Conservation (phyloP, 345 rosid species). For the Salix suchowensis region DNA sequence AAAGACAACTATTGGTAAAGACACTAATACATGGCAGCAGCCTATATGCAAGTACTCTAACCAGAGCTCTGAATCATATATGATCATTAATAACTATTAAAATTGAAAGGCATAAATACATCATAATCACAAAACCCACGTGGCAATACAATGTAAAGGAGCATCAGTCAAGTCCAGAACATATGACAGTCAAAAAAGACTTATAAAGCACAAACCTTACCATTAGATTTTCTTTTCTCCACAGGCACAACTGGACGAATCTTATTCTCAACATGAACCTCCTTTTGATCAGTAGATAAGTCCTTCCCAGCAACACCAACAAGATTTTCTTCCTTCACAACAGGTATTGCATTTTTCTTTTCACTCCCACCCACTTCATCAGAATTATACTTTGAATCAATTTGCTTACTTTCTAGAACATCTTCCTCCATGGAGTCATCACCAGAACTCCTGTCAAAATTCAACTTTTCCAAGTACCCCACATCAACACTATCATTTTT, state of each 20-base stretch:
- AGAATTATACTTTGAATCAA: conserved; percentile 55
- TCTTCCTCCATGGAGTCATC: conserved; percentile 97
- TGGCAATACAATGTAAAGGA: not conserved
- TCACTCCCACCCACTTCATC: conserved; percentile 50
- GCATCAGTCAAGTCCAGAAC: not conserved
- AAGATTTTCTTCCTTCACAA: conserved; percentile 41
- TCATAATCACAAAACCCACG: too few relatives aligned
- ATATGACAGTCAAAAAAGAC: not conserved
- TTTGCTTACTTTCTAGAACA: conserved; percentile 68
- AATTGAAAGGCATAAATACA: not conserved
- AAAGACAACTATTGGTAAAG: not conserved
- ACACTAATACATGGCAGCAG: not conserved
- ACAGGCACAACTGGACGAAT: conserved; percentile 32
- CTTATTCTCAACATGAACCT: conserved; percentile 33
- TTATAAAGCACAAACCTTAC: conserved; percentile 32
- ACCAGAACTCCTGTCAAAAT: conserved; percentile 93
- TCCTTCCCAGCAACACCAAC: conserved; percentile 46
- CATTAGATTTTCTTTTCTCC: conserved; percentile 79
- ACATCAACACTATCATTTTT: conserved; percentile 59
- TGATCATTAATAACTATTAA: not conserved
- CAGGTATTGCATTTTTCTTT: conserved; percentile 34
- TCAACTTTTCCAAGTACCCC: conserved; percentile 81
- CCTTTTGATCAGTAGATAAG: conserved; percentile 36
- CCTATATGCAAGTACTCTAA: not conserved
- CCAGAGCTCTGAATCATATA: not conserved